Evolutionary conservation across 2,329 filamentous ascomycete species (phyloP), one percentile per base, ranked within the genome.

Genomic region (Zasmidium angulare): DNA sequence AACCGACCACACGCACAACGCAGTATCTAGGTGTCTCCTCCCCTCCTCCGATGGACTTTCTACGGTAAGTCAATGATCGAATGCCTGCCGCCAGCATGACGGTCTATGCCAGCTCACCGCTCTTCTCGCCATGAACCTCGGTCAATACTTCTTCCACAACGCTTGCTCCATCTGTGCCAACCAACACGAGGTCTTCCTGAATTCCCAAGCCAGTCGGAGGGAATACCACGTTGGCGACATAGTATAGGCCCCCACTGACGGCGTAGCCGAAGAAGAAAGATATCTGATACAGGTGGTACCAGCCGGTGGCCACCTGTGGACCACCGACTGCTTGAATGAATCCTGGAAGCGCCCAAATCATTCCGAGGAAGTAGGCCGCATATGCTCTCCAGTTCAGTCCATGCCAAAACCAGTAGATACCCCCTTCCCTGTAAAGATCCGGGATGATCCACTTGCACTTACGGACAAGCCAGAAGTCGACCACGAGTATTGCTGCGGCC

Each of bases 401-500:
- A 10, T 24, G 46, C 3, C 50, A 59, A 55, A 65, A 71, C 69
- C 69, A 71, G 46, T 71, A 71, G 6, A 65, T 66, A 12, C 64
- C 61, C 23, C 56, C 50, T 17, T 60, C 58, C 6, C 40, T 46
- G 48, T 70, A 71, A 2, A 72, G 59, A 20, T 72, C 66, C 7
- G 67, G 65, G 17, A 71, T 61, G 29, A 67, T 65, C 63, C 67
- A 71, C 20, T 59, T 59, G 21, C 57, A 50, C 11, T 57, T 58
- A 2, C 69, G 57, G 3, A 72, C 56, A 46, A 71, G 40, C 64
- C 65, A 69, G 61, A 68, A 71, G 61, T 72, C 69, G 31, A 65
- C 65, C 9, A 67, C 58, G 17, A 67, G 31, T 22, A 71, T 65
- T 1, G 57, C 66, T 1, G 66, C 66, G 17, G 61, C 58, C 2